Conservation (phyloP, 495 filamentous ascomycete genomes). For the Aspergillus sparsus region DNA sequence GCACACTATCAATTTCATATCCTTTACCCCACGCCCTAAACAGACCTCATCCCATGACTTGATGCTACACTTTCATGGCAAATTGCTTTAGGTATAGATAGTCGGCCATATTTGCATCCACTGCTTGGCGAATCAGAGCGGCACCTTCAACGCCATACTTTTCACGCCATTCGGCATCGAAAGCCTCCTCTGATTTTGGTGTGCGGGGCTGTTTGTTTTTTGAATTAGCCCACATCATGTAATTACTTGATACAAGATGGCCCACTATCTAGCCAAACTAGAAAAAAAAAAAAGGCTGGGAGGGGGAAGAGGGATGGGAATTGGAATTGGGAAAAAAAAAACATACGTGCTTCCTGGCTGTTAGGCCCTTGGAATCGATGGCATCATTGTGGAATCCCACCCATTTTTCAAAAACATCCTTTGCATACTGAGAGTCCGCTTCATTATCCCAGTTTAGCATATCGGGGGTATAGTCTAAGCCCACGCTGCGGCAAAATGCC, state of each 20-base stretch:
- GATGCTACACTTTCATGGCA: conserved; percentile 62
- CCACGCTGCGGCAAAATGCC: conserved; percentile 76
- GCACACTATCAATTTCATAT: too few relatives aligned
- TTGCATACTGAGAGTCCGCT: conserved; percentile 63
- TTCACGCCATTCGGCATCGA: conserved; percentile 75
- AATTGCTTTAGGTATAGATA: conserved; percentile 93
- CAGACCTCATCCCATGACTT: too few relatives aligned
- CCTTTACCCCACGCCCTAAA: too few relatives aligned
- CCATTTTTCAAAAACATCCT: conserved; percentile 88
- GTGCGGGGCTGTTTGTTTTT: conserved; percentile 37
- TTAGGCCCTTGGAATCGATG: conserved; percentile 72
- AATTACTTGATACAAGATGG: background rate
- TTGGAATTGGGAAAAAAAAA: background rate
- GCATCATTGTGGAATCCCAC: conserved; percentile 94
- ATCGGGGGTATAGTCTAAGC: conserved; percentile 63
- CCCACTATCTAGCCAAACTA: background rate
- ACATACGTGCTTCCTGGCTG: conserved; percentile 72
- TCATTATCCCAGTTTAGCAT: conserved; percentile 86
- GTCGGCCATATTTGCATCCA: conserved; percentile 76
- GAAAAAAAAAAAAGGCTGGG: conserved; percentile 8
- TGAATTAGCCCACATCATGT: conserved; percentile 2
- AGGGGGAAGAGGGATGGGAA: background rate
- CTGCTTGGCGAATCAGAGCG: conserved; percentile 71
- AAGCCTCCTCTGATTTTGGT: conserved; percentile 64
- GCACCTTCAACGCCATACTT: conserved; percentile 81